Conservation (phyloP, 2,329 filamentous ascomycete genomes). For the Fusarium verrucosum region DNA sequence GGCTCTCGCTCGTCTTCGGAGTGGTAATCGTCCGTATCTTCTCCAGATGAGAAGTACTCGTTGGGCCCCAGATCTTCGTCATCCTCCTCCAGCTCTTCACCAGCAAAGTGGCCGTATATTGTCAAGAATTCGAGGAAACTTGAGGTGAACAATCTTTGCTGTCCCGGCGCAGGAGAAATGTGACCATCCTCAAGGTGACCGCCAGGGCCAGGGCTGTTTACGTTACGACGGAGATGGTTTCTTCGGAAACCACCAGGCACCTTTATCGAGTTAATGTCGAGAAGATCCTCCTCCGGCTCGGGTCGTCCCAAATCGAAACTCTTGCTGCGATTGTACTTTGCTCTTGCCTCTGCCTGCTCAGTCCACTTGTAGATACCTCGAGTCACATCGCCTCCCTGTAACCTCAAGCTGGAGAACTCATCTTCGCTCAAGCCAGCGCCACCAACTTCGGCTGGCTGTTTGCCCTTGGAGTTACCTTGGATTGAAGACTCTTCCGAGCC, state of each 20-base stretch:
- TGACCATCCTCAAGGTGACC: constrained; percentile 48
- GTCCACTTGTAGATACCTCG: constrained; percentile 97
- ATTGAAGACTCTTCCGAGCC: constrained; percentile 59
- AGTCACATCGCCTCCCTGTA: constrained; percentile 95
- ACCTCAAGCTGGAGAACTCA: constrained; percentile 90
- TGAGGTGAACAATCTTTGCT: constrained; percentile 76
- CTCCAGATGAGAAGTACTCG: constrained; percentile 89
- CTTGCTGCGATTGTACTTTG: constrained; percentile 78
- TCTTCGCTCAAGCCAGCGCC: constrained; percentile 66
- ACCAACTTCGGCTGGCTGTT: constrained; percentile 57
- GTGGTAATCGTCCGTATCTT: constrained; percentile 69
- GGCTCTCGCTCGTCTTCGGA: constrained; percentile 77
- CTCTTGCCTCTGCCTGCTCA: constrained; percentile 81
- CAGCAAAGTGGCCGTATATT: constrained; percentile 96
- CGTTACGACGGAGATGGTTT: constrained; percentile 83
- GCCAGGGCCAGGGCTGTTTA: constrained; percentile 64
- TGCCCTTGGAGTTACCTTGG: constrained; percentile 61
- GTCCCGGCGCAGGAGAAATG: constrained; percentile 47
- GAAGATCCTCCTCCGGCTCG: constrained; percentile 79
- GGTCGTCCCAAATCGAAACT: constrained; percentile 85
- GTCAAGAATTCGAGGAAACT: constrained; percentile 97
- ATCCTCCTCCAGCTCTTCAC: constrained; percentile 95
- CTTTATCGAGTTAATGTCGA: constrained; percentile 90
- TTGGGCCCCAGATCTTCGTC: constrained; percentile 87
- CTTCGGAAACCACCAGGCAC: constrained; percentile 92